Evolutionary conservation across 2,329 filamentous ascomycete genomes (phyloP).

Genomic region (Teratosphaeria zuluensis): DNA sequence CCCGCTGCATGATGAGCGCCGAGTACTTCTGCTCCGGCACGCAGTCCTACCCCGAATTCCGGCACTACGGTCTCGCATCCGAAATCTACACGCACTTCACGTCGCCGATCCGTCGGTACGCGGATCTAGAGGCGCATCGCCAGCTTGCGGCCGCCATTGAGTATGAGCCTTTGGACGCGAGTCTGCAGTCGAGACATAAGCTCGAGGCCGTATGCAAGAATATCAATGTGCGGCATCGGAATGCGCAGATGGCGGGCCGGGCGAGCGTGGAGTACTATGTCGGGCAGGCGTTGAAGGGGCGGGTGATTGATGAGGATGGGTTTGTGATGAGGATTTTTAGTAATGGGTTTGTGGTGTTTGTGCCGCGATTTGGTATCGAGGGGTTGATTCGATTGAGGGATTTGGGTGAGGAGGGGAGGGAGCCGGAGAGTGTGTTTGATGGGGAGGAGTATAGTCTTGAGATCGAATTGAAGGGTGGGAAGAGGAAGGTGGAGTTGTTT

Average conservation of each 20-base stretch:
- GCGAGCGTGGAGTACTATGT: slow-evolving; percentile 97
- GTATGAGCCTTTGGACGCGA: slow-evolving; percentile 77
- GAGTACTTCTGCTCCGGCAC: slow-evolving; percentile 97
- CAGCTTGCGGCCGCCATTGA: slow-evolving; percentile 93
- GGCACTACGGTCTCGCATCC: slow-evolving; percentile 90
- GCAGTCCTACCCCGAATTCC: slow-evolving; percentile 86
- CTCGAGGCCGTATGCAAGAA: slow-evolving; percentile 95
- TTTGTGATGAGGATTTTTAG: slow-evolving; percentile 97
- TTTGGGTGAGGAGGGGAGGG: slow-evolving; percentile 49
- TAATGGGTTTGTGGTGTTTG: slow-evolving; percentile 94
- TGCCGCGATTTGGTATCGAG: slow-evolving; percentile 92
- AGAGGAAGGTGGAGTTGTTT: slow-evolving; percentile 67
- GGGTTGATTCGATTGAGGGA: slow-evolving; percentile 79
- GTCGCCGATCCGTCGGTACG: slow-evolving; percentile 90
- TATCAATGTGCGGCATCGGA: slow-evolving; percentile 94
- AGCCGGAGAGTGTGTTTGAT: slow-evolving; percentile 73
- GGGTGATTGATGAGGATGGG: slow-evolving; percentile 70
- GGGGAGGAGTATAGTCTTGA: slow-evolving; percentile 72
- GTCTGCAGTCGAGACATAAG: slow-evolving; percentile 69
- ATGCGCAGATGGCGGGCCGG: slow-evolving; percentile 88
- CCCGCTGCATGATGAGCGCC: slow-evolving; percentile 97
- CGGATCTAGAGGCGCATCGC: slow-evolving; percentile 87
- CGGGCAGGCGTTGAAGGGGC: slow-evolving; percentile 81
- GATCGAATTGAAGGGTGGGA: slow-evolving; percentile 36
- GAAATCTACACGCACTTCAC: slow-evolving; percentile 99